A percentile compares a stretch with the other conserved stretches of the same genome.
These are phyloP conservation scores for Penstemon barbatus DNA, from an alignment of 257 asterid species.

Conservation along the genomic window DNA sequence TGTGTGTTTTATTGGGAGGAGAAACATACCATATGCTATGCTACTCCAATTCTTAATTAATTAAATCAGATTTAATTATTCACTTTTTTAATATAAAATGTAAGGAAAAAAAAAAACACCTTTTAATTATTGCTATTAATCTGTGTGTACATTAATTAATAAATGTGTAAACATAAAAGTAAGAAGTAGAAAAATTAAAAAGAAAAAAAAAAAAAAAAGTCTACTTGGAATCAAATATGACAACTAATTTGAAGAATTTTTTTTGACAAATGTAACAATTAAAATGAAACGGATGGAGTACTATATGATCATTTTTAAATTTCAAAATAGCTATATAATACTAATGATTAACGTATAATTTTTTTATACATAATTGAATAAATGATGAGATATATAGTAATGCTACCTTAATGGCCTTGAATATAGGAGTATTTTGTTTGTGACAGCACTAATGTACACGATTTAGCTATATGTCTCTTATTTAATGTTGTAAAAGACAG, in stretches of 20 bases:
- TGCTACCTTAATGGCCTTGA: neutral
- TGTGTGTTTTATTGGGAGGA: constrained; percentile 26
- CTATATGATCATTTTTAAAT: neutral
- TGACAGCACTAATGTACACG: constrained; percentile 23
- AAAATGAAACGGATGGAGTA: neutral
- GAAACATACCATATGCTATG: neutral
- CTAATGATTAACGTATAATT: constrained; percentile 10
- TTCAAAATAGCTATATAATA: neutral
- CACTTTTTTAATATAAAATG: neutral
- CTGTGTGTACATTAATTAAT: too few relatives aligned
- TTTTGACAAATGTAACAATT: too few relatives aligned
- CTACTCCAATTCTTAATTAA: too few relatives aligned
- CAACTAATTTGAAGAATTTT: too few relatives aligned
- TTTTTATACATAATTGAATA: constrained; percentile 28
- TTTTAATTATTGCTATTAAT: too few relatives aligned
- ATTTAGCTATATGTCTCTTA: constrained; percentile 20
- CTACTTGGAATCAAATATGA: too few relatives aligned
- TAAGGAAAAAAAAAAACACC: neutral
- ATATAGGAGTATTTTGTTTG: neutral
- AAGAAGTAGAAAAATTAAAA: too few relatives aligned
- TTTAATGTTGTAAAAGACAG: constrained; percentile 19
- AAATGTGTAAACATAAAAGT: too few relatives aligned
- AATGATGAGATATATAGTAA: neutral
- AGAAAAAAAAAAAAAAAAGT: too few relatives aligned
- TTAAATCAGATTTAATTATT: neutral